A percentile compares a stretch with the other conserved stretches of the same genome.
phyloP scores from a whole-genome alignment of 108 stramenopile genomes.

The Pseudonitzschia multiseries region DNA sequence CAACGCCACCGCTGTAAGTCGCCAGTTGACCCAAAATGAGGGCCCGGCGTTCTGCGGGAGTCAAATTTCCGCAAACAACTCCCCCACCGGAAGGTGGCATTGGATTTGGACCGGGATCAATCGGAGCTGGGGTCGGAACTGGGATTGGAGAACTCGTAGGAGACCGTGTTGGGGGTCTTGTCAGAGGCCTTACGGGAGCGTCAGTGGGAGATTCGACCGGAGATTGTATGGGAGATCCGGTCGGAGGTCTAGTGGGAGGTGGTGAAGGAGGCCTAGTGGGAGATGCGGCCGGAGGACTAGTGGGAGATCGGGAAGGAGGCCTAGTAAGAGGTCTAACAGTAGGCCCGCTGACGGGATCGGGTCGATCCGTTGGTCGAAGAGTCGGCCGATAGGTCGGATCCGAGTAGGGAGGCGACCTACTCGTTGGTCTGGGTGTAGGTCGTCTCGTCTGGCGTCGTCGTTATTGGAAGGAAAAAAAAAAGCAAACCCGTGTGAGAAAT shows the following conservation, averaged over 20 bases:
- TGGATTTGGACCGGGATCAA: neutral
- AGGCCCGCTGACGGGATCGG: too few species aligned
- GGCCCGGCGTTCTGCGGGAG: constrained; percentile 9
- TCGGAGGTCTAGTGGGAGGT: too few species aligned
- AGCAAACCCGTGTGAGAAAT: neutral
- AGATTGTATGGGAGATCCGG: neutral
- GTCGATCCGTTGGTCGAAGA: neutral
- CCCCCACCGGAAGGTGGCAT: neutral
- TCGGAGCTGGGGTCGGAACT: neutral
- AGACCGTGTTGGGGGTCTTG: neutral
- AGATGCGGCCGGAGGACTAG: too few species aligned
- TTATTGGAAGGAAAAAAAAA: neutral
- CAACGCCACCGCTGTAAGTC: constrained; percentile 8
- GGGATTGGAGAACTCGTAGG: neutral
- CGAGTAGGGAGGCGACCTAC: neutral
- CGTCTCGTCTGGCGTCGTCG: neutral
- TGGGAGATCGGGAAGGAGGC: too few species aligned
- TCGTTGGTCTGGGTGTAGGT: neutral
- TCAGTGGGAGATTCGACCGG: neutral
- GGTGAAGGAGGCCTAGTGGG: too few species aligned
- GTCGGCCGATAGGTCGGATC: neutral
- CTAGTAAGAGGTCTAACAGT: too few species aligned
- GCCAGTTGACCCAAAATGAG: constrained; percentile 13
- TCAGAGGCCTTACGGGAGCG: neutral
- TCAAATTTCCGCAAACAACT: constrained; percentile 22